phyloP scores from a whole-genome alignment of 768 basidiomycete species.

The Leccinum subgranulosum region DNA sequence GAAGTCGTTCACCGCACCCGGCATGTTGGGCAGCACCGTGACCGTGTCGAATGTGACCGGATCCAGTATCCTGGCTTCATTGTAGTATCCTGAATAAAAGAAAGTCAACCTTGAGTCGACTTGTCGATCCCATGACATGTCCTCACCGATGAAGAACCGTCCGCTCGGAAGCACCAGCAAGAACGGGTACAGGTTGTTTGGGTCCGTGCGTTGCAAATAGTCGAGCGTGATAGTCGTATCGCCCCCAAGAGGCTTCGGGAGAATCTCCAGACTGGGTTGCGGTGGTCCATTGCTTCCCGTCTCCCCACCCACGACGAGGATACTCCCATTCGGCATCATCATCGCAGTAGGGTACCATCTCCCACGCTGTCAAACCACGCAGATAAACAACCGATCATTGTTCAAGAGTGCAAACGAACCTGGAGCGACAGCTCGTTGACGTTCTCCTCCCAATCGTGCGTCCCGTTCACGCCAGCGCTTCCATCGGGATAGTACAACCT shows the following conservation, averaged over 20 bases:
- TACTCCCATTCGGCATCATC: slow-evolving; percentile 68
- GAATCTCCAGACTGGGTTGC: slow-evolving; percentile 66
- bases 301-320: slow-evolving; percentile 75
- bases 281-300: slow-evolving; percentile 66
- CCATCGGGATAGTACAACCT: slow-evolving; percentile 74
- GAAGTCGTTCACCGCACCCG: slow-evolving; percentile 70
- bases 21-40: slow-evolving; percentile 63
- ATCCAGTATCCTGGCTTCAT: slow-evolving; percentile 75
- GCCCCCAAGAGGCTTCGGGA: slow-evolving; percentile 66
- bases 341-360: slow-evolving; percentile 75
- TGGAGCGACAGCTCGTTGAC: slow-evolving; percentile 54
- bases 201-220: slow-evolving; percentile 69
- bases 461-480: slow-evolving; percentile 61
- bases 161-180: slow-evolving; percentile 67
- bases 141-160: slow-evolving; percentile 65
- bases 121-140: rapidly evolving
- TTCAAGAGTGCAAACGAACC: slow-evolving; percentile 32
- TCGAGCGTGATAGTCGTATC: slow-evolving; percentile 58
- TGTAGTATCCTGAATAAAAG: slow-evolving; percentile 60
- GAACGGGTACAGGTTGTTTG: slow-evolving; percentile 80
- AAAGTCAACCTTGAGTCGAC: background rate
- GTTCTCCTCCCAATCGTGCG: slow-evolving; percentile 81
- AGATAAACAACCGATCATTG: background rate
- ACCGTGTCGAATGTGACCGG: slow-evolving; percentile 62
- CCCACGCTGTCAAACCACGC: slow-evolving; percentile 40